phyloP scores from a whole-genome alignment of 164 flowering plant genomes.

The Malania oleifera region DNA sequence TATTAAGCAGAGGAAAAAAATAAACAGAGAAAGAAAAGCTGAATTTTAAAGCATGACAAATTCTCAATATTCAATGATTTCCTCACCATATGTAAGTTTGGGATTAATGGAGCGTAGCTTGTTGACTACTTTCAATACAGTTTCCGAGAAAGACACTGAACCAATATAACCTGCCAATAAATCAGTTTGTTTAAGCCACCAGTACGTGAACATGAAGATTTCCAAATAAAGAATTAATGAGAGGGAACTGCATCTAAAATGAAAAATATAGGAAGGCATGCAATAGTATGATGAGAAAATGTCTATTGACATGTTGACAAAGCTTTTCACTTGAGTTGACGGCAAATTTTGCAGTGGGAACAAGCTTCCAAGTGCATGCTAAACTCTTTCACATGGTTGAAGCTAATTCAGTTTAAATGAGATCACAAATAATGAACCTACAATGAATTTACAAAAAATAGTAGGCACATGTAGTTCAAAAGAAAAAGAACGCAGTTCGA shows the following conservation, averaged over 20 bases:
- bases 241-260: background rate
- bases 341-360: background rate
- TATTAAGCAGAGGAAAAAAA: too few species aligned
- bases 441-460: too few species aligned
- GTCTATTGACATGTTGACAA: background rate
- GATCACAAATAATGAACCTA: too few species aligned
- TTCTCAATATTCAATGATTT: background rate
- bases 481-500: too few species aligned
- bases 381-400: too few species aligned
- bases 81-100: conserved; percentile 75
- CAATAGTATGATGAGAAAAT: background rate
- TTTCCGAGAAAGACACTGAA: conserved; percentile 82
- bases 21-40: background rate
- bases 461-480: too few species aligned
- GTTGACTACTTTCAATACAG: conserved; percentile 70
- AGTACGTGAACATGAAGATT: conserved; percentile 5
- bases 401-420: too few species aligned
- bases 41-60: background rate
- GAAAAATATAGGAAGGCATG: background rate
- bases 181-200: background rate
- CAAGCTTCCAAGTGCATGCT: background rate
- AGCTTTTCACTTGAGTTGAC: background rate
- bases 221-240: background rate
- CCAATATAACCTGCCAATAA: conserved; percentile 88
- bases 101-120: conserved; percentile 87